Evolutionary conservation across 2,329 filamentous ascomycete species (phyloP).

Genomic region (Rachicladosporium sp.): DNA sequence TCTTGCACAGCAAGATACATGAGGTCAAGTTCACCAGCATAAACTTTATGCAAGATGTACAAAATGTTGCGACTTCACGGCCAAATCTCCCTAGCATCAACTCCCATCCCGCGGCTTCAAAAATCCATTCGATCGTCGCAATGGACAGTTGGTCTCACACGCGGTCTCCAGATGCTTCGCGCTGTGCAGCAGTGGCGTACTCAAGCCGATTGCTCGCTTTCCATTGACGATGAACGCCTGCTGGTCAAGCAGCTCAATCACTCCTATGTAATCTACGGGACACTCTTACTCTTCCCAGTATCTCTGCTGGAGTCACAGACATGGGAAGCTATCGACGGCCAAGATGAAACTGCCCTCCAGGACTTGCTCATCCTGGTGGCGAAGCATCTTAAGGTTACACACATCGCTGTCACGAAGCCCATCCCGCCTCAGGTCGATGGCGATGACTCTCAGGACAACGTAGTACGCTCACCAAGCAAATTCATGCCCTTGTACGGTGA

Average conservation of each 20-base stretch:
- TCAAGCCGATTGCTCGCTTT: too few relatives aligned
- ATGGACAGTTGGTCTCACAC: too few relatives aligned
- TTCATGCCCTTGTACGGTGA: constrained; percentile 60
- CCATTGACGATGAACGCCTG: too few relatives aligned
- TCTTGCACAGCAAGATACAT: too few relatives aligned
- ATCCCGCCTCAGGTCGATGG: constrained; percentile 29
- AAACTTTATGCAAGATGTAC: too few relatives aligned
- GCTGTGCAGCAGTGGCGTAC: too few relatives aligned
- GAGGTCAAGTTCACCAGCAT: too few relatives aligned
- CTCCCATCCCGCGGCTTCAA: too few relatives aligned
- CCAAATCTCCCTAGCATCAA: too few relatives aligned
- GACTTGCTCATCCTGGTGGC: constrained; percentile 32
- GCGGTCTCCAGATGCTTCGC: too few relatives aligned
- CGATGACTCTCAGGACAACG: constrained; percentile 43
- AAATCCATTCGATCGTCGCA: too few relatives aligned
- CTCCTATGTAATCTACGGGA: constrained; percentile 43
- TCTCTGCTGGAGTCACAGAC: constrained; percentile 29
- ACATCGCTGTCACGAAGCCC: constrained; percentile 47
- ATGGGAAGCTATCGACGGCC: constrained; percentile 24
- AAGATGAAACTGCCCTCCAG: constrained; percentile 20
- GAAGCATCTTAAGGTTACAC: constrained; percentile 35
- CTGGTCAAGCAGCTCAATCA: constrained; percentile 7
- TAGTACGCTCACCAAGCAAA: constrained; percentile 59
- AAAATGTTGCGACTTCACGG: too few relatives aligned
- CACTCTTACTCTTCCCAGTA: constrained; percentile 44